Evolutionary conservation across 306 rosid genomes (phyloP), one percentile per base, ranked within the genome.

Genomic region (Lablab purpureus): DNA sequence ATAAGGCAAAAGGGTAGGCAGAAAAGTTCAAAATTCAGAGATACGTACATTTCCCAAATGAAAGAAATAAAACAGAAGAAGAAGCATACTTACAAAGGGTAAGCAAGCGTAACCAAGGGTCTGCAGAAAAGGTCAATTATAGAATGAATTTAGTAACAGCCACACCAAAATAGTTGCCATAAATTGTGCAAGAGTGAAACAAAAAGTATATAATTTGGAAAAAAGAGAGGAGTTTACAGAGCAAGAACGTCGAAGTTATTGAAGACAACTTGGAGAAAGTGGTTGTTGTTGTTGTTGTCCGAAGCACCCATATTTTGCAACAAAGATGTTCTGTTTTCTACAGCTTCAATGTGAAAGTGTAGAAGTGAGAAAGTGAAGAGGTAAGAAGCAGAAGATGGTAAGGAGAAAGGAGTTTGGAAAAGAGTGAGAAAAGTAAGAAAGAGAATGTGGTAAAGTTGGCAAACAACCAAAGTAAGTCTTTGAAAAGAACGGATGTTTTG

Each of bases 181-280:
- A 22, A 41, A 52, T 13, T 45, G 22, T 18, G 10, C 28, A 37
- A 36, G 9, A 9, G 14, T 7, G 10, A 62, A 62, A 62, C 1
- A 18, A 65, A 32, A 43, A 43, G 13, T 4, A 43, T 43, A 11
- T 3, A 13, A 43, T 43, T 43, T 43, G 49, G 17, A 43, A 43
- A 43, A 43, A 4, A 49, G 32, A 25, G 67, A 46, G 64, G 67
- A 55, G 19, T 88, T 28, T 90, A 93, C 97, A 93, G 76, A 70
- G 97, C 95, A 82, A 93, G 97, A 84, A 91, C 95, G 70, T 91
- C 97, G 74, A 93, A 93, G 87, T 93, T 93, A 59, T 88, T 90
- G 34, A 82, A 87, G 41, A 93, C 75, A 3, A 93, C 98, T 80
- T 87, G 94, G 65, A 91, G 92, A 69, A 93, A 85, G 75, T 88